These are phyloP conservation scores for Theobroma cacao DNA, from an alignment of 345 rosid species.

Conservation along the genomic window DNA sequence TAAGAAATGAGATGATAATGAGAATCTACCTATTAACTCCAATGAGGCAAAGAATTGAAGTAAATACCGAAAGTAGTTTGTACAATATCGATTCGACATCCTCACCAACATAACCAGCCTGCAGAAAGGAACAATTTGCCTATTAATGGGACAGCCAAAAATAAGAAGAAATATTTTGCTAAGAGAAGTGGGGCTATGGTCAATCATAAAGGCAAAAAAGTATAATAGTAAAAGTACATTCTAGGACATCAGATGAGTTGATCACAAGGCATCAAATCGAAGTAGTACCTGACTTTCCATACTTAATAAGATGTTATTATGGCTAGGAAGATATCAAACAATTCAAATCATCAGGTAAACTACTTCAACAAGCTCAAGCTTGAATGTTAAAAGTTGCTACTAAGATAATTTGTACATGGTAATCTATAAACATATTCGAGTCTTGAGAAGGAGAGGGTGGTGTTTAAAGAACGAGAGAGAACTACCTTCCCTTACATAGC, in stretches of 20 bases:
- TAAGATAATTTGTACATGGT: neutral
- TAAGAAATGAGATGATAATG: neutral
- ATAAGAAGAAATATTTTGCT: neutral
- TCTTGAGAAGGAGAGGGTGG: neutral
- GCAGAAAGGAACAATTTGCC: constrained; percentile 24
- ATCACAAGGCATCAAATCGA: neutral
- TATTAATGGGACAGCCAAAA: neutral
- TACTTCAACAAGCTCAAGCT: neutral
- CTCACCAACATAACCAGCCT: constrained; percentile 99
- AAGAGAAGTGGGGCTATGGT: neutral
- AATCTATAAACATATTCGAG: neutral
- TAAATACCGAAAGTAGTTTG: constrained; percentile 69
- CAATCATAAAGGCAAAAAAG: neutral
- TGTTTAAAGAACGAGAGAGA: neutral
- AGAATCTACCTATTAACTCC: neutral
- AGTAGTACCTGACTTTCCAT: neutral
- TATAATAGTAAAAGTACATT: neutral
- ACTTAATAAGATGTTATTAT: neutral
- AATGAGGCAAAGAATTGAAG: constrained; percentile 6
- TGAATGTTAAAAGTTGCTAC: neutral
- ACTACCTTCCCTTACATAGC: neutral
- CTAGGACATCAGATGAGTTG: neutral
- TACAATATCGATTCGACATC: constrained; percentile 95
- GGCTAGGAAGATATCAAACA: neutral
- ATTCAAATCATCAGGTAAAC: neutral